Base-by-base conservation (phyloP, 1,284 basidiomycete species). In the Boletus sp. region DNA sequence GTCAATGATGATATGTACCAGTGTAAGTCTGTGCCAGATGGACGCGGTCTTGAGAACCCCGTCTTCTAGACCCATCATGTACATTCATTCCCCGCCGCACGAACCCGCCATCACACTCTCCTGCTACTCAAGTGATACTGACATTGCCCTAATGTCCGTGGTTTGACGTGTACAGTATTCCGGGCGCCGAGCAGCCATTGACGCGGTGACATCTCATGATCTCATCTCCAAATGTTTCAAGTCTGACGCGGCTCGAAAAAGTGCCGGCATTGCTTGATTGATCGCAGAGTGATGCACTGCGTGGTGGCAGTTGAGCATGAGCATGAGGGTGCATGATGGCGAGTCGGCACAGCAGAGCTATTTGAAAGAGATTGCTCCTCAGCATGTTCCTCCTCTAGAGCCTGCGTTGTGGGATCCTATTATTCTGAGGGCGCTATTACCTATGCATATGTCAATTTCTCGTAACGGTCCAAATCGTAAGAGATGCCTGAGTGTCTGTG, bases 191-290 rank as follows among this genome's bases (percentile, higher is more conserved):
- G 34, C 29, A 23, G 25, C 9, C 27, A 36, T 36, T 10, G 13
- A 37, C 22, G 8, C 2, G 7, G 36, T 12, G 20, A 34, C 5
- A 16, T 22, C 8, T 38, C 12, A 16, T 14, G 25, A 12, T 7
- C 16, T 34, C 33, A 12, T n/a, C 8, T 8, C 16, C 16, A 16
- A 17, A 19, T 5, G 26, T 6, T 23, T 48, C 14, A 39, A 1
- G 14, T 17, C 27, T 10, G 17, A n/a, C 25, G 7, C 16, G 12
- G 14, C 8, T n/a, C 12, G 4, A 9, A n/a, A 23, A 1, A 34
- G 22, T 30, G 17, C 26, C 26, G n/a, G 27, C 3, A 8, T 51
- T 23, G 17, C 33, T 37, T 37, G 13, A 53, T 53, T 32, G 25
- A 25, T 19, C 12, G 7, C 2, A 20, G 29, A 22, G 8, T 13